Conservation (phyloP, 2,329 filamentous ascomycete genomes). For the Ilyonectria mors-panacis region DNA sequence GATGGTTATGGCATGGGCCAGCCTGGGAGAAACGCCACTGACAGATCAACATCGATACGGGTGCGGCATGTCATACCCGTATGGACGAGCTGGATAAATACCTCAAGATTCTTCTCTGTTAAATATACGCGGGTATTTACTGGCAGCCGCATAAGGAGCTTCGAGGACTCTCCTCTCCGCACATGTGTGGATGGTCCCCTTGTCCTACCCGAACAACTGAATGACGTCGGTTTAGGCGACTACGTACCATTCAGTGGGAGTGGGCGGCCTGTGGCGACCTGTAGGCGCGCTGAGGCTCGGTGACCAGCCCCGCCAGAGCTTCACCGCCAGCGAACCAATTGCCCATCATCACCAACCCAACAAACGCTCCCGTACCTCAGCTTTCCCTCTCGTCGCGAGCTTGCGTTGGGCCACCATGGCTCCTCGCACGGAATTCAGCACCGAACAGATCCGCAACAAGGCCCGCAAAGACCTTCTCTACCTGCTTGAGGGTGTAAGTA, state of each 20-base stretch:
- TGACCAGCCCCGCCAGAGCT: conserved; percentile 31
- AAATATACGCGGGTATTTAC: neutral
- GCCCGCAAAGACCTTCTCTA: conserved; percentile 90
- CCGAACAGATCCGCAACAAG: conserved; percentile 83
- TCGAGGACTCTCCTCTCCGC: neutral
- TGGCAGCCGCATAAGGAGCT: neutral
- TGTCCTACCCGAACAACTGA: conserved; percentile 11
- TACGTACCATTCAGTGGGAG: conserved; percentile 17
- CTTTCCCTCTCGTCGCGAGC: conserved; percentile 28
- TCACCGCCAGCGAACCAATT: conserved; percentile 34
- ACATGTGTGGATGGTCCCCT: neutral
- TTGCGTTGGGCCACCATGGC: conserved; percentile 73
- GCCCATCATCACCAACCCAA: conserved; percentile 16
- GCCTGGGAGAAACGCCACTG: neutral
- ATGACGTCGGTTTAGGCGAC: conserved; percentile 32
- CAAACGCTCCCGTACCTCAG: conserved; percentile 30
- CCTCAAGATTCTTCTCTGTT: neutral
- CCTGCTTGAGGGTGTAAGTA: conserved; percentile 94
- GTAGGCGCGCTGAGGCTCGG: conserved; percentile 21
- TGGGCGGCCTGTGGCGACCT: neutral
- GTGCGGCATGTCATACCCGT: neutral
- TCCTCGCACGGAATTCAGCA: conserved; percentile 79
- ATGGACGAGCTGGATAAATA: neutral
- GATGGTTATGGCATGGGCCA: conserved; percentile 1
- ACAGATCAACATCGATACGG: neutral